Conservation (phyloP, 2,329 filamentous ascomycete species). For the Trichoderma semiorbis region DNA sequence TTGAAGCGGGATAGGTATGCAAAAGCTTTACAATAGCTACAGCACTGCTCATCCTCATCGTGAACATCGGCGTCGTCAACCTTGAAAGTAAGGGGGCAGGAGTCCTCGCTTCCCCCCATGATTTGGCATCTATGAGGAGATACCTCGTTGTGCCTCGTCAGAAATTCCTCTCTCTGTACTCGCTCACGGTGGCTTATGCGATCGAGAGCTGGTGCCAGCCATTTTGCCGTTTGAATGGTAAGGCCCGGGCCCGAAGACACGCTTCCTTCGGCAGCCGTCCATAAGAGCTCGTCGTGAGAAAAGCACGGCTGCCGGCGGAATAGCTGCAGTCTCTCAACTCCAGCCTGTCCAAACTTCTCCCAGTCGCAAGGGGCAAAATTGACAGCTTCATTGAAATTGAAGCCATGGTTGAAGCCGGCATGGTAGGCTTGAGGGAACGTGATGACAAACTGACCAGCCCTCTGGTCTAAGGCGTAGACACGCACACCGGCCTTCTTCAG, state of each 20-base stretch:
- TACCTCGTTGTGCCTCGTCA: slow-evolving; percentile 58
- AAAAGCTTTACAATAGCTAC: slow-evolving; percentile 87
- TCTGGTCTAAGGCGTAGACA: slow-evolving; percentile 92
- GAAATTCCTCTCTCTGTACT: slow-evolving; percentile 63
- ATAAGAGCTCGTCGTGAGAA: slow-evolving; percentile 90
- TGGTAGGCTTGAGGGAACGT: slow-evolving; percentile 98
- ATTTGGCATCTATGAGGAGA: slow-evolving; percentile 51
- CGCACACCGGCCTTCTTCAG: slow-evolving; percentile 87
- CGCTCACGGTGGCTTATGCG: slow-evolving; percentile 73
- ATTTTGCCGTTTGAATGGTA: slow-evolving; percentile 87
- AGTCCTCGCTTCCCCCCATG: slow-evolving; percentile 42
- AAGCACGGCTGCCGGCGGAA: slow-evolving; percentile 94
- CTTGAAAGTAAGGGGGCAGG: slow-evolving; percentile 60
- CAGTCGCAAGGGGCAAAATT: slow-evolving; percentile 95
- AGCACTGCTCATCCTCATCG: slow-evolving; percentile 94
- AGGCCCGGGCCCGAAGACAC: slow-evolving; percentile 53
- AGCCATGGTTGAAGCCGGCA: slow-evolving; percentile 96
- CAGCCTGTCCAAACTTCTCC: slow-evolving; percentile 86
- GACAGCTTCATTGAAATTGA: slow-evolving; percentile 98
- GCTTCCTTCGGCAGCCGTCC: slow-evolving; percentile 82
- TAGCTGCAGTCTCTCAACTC: slow-evolving; percentile 79
- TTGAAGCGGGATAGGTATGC: slow-evolving; percentile 87
- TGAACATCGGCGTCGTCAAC: slow-evolving; percentile 71
- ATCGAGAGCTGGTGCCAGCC: slow-evolving; percentile 84
- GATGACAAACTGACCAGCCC: slow-evolving; percentile 92